A percentile compares a stretch with the other conserved stretches of the same genome.
Conservation (phyloP, 177 flowering plant genomes). For the Vitis hybrid region DNA sequence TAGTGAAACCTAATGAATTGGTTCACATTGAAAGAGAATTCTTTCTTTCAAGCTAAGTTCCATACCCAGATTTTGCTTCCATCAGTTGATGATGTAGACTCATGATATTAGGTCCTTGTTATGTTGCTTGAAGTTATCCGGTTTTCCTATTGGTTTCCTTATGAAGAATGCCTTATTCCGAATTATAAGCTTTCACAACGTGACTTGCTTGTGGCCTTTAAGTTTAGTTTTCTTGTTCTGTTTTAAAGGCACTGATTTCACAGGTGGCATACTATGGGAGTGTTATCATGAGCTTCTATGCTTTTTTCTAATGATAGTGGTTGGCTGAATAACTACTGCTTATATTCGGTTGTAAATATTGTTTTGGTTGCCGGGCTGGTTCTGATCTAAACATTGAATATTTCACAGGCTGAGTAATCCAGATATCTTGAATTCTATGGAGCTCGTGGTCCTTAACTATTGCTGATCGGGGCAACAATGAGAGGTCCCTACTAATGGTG, state of each 20-base stretch:
- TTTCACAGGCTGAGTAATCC: conserved; percentile 1
- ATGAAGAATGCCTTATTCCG: not conserved
- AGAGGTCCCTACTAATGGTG: not conserved
- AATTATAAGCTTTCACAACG: not conserved
- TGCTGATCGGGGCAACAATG: not conserved
- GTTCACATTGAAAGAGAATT: not conserved
- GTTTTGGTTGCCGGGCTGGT: not conserved
- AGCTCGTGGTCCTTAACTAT: not conserved
- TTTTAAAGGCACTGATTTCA: conserved; percentile 28
- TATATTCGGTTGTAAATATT: no score
- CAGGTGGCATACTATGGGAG: conserved; percentile 23
- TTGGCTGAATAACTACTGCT: no score
- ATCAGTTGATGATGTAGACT: not conserved
- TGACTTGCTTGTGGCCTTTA: conserved; percentile 14
- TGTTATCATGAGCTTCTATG: conserved; percentile 14
- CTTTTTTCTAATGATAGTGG: no score
- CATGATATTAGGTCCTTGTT: not conserved
- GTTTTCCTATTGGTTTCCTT: not conserved
- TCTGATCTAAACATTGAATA: not conserved
- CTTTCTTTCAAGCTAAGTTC: not conserved
- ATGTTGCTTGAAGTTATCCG: not conserved
- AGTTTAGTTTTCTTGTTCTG: conserved; percentile 23
- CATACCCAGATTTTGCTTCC: not conserved
- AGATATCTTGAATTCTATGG: not conserved
- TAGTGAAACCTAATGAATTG: not conserved